Evolutionary conservation across 2,329 filamentous ascomycete species (phyloP).

Genomic region (Verticillium albo-atrum): DNA sequence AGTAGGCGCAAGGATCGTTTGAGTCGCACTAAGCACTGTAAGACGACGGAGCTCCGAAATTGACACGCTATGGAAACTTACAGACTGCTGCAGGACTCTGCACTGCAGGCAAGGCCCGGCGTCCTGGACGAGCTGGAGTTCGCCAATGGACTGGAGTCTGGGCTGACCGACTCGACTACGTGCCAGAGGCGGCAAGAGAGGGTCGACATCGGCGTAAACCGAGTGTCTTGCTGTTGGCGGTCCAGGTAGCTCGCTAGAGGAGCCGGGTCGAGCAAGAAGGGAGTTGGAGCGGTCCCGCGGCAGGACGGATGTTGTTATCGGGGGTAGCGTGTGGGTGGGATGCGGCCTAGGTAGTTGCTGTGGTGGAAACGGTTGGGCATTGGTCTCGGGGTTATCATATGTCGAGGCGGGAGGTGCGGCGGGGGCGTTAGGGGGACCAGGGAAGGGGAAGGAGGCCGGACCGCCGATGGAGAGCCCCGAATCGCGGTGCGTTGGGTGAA

Average conservation of each 20-base stretch:
- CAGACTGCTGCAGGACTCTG: constrained; percentile 38
- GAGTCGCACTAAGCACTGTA: constrained; percentile 41
- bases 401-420: constrained; percentile 23
- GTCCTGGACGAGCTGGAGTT: constrained; percentile 45
- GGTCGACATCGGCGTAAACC: constrained; percentile 43
- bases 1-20: constrained; percentile 43
- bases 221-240: constrained; percentile 31
- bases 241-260: constrained; percentile 29
- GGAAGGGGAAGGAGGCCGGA: constrained; percentile 28
- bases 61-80: constrained; percentile 23
- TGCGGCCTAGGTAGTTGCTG: constrained; percentile 34
- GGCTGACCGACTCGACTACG: constrained; percentile 47
- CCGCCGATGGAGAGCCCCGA: constrained; percentile 36
- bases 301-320: constrained; percentile 26
- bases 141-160: constrained; percentile 52
- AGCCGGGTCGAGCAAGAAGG: constrained; percentile 33
- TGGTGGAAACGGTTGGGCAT: constrained; percentile 23
- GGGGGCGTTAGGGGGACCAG: constrained; percentile 29
- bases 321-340: constrained; percentile 28
- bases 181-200: constrained; percentile 51
- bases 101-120: constrained; percentile 48
- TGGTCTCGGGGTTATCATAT: constrained; percentile 10
- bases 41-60: neutral
- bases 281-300: constrained; percentile 36
- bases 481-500: constrained; percentile 33